A percentile compares a stretch with the other conserved stretches of the same genome.
Conservation (phyloP, 2,329 filamentous ascomycete genomes). For the Furcasterigmium sp. region DNA sequence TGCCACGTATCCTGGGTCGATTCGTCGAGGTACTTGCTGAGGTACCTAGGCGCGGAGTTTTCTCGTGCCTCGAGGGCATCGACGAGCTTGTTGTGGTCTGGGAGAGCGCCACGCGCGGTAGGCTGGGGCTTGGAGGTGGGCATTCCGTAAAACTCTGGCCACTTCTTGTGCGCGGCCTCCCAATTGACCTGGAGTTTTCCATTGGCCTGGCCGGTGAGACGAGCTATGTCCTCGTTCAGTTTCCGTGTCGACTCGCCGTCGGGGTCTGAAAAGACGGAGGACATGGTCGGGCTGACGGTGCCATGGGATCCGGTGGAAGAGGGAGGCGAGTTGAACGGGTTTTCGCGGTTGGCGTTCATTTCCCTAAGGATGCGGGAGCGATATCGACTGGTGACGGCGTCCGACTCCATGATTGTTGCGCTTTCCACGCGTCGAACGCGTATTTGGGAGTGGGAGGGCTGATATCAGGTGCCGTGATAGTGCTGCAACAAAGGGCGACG, state of each 20-base stretch:
- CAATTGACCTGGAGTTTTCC: constrained; percentile 34
- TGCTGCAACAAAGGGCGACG: not conserved
- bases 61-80: constrained; percentile 33
- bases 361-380: constrained; percentile 44
- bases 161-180: constrained; percentile 42
- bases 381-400: constrained; percentile 31
- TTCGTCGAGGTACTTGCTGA: constrained; percentile 31
- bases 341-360: constrained; percentile 46
- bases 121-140: constrained; percentile 19
- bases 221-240: constrained; percentile 42
- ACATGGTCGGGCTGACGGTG: constrained; percentile 48
- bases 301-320: constrained; percentile 54
- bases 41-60: constrained; percentile 16
- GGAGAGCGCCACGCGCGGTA: not conserved
- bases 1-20: constrained; percentile 34
- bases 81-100: not conserved
- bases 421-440: not conserved
- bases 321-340: constrained; percentile 54
- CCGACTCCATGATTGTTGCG: constrained; percentile 30
- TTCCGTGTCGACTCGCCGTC: constrained; percentile 49
- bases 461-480: not conserved
- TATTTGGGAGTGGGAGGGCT: not conserved
- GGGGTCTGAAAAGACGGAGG: constrained; percentile 46
- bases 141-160: constrained; percentile 45
- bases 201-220: constrained; percentile 29